A percentile compares a stretch with the other conserved stretches of the same genome.
Evolutionary conservation across 2,329 filamentous ascomycete genomes (phyloP).

Genomic region (Exophiala xenobiotica): DNA sequence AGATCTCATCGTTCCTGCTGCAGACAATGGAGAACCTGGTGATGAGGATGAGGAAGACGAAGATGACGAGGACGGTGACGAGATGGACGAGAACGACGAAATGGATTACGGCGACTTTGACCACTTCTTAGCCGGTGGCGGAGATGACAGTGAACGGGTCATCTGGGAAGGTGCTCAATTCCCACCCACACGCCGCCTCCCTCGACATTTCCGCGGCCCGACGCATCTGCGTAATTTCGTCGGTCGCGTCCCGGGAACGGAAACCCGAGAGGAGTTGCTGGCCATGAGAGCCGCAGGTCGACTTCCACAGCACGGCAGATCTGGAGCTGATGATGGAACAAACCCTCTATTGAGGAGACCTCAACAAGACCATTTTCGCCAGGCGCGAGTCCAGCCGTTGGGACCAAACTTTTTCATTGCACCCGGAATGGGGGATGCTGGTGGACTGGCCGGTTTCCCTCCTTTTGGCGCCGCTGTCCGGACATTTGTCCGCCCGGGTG

Average conservation of each 20-base stretch:
- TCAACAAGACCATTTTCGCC: slow-evolving; percentile 34
- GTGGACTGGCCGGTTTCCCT: slow-evolving; percentile 9
- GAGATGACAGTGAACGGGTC: slow-evolving; percentile 36
- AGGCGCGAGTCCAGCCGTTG: slow-evolving; percentile 28
- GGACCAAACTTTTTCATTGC: slow-evolving; percentile 33
- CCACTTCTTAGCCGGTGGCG: slow-evolving; percentile 25
- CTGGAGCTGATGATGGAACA: slow-evolving; percentile 71
- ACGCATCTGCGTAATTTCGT: slow-evolving; percentile 54
- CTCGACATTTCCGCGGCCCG: slow-evolving; percentile 51
- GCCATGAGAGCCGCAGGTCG: slow-evolving; percentile 15
- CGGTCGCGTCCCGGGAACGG: slow-evolving; percentile 50
- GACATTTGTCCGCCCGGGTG: slow-evolving; percentile 13
- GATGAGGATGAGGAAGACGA: slow-evolving; percentile 46
- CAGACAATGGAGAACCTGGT: slow-evolving; percentile 20
- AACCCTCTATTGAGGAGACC: slow-evolving; percentile 80
- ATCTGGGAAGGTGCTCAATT: neutral
- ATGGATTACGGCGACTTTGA: slow-evolving; percentile 35
- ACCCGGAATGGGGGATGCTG: slow-evolving; percentile 12
- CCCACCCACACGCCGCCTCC: slow-evolving; percentile 36
- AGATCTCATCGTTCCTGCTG: slow-evolving; percentile 21
- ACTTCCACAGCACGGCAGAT: slow-evolving; percentile 44
- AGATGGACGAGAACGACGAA: slow-evolving; percentile 44
- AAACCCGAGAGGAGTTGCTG: slow-evolving; percentile 24
- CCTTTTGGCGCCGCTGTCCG: slow-evolving; percentile 20
- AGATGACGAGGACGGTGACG: slow-evolving; percentile 59